Base-by-base conservation (phyloP, 1,284 basidiomycete species). In the Ganoderma sp. region DNA sequence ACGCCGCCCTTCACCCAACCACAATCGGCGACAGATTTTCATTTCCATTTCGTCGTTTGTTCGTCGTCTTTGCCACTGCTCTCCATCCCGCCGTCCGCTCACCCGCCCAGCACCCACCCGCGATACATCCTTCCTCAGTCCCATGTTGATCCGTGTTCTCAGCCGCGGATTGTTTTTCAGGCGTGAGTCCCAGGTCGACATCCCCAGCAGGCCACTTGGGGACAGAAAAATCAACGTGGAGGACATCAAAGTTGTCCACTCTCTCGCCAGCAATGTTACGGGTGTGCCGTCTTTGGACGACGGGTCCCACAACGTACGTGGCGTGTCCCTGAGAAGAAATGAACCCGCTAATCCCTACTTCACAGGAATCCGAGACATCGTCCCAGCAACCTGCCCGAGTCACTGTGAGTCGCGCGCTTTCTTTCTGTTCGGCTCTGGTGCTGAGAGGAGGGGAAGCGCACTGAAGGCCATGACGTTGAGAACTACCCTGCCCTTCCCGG, bases 111-210 rank as follows among this genome's bases (percentile, higher is more conserved):
- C n/a, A 22, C 19, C 28, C 39, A n/a, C 37, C 58, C 37, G 71
- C 71, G 71, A 70, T 34, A 71, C 71, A 64, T 34, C 28, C 61
- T 61, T 60, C 56, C 45, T 34, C 39, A 61, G 17, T 28, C 59
- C 42, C 59, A 73, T 73, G 71, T 67, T 73, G 42, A 66, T 43
- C 52, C 69, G 69, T 45, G 69, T 67, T 12, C 48, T 73, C 39
- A 67, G 68, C 10, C 69, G 71, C 14, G 63, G 60, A 5, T 63
- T 73, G 41, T 66, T 72, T 61, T 65, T 69, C 32, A 65, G 58
- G 50, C 69, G 71, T 9, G 62, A 62, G 25, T 61, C 65, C 48
- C 67, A 65, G 22, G 45, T 48, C 6, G 71, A 72, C 57, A 32
- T 59, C 52, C 41, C 17, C 19, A 39, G 50, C 9, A 34, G 42